phyloP scores from a whole-genome alignment of 805 yeast species.

The Candida ascalaphidarum region DNA sequence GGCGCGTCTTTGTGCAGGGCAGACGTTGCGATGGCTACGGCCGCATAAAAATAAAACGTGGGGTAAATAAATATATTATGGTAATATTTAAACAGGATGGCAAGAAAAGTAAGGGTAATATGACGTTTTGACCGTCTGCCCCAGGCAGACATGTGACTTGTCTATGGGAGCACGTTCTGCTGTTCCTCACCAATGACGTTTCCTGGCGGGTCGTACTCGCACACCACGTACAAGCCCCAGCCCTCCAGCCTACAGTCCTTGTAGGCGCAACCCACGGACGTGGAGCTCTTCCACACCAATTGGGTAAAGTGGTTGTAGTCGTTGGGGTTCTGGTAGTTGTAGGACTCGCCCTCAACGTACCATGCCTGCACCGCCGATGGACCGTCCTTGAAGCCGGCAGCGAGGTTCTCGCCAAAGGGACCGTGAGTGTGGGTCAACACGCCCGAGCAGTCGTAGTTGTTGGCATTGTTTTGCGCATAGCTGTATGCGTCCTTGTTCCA shows the following conservation, averaged over 20 bases:
- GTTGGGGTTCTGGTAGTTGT: conserved; percentile 15
- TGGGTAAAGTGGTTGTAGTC: conserved; percentile 24
- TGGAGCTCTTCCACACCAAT: conserved; percentile 21
- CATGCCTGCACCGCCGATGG: conserved; percentile 27
- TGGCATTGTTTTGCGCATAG: conserved; percentile 26
- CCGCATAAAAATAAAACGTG: too few species aligned
- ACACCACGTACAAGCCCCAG: conserved; percentile 25
- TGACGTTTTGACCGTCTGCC: too few species aligned
- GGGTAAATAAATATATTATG: too few species aligned
- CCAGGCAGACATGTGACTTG: too few species aligned
- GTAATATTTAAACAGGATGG: too few species aligned
- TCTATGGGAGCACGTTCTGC: conserved; percentile 17
- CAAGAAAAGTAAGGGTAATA: too few species aligned
- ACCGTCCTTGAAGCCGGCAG: conserved; percentile 25
- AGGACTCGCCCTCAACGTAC: conserved; percentile 29
- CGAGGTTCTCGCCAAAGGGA: conserved; percentile 32
- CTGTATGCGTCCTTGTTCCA: conserved; percentile 23
- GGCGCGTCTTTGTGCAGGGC: too few species aligned
- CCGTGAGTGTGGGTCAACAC: conserved; percentile 29
- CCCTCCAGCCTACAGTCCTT: conserved; percentile 18
- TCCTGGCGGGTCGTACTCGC: conserved; percentile 29
- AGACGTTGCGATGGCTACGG: too few species aligned
- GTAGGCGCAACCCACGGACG: conserved; percentile 23
- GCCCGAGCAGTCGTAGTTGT: conserved; percentile 29
- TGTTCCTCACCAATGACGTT: conserved; percentile 20